Base-by-base conservation (phyloP, 768 basidiomycete genomes). In the Suillus subalutaceus region DNA sequence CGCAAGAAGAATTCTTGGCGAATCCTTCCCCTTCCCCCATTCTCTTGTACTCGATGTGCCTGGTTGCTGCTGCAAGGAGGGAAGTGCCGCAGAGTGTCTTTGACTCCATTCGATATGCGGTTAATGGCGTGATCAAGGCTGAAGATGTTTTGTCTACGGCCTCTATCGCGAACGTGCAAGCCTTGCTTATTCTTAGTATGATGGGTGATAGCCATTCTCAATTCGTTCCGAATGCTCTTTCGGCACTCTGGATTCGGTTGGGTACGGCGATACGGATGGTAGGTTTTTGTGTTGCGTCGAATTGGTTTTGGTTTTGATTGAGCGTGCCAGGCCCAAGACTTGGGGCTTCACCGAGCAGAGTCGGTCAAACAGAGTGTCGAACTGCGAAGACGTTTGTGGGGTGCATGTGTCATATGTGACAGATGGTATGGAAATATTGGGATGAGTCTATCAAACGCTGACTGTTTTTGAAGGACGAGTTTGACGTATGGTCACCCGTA, bases 211-310 rank as follows among this genome's bases (percentile, higher is more conserved):
- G 91, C 56, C 96, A 98, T 79, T 95, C 94, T 30, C 92, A 91
- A 74, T 94, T 89, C 74, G 92, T 94, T 4, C 90, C 94, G 26
- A 90, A 86, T 61, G 93, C 94, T 2, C 79, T 96, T 63, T 95
- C 93, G 37, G 93, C 93, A 9, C 79, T 94, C 44, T 93, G 94
- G 89, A 86, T 94, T 64, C 86, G 96, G 53, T 80, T 94, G 30
- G 94, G 94, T n/a, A 84, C 89, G 35, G 92, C 94, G n/a, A 90
- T 96, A 68, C 85, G 96, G 71, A 95, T 98, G 97, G 91, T 93
- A 66, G 70, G 88, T 79, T n/a, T 66, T 68, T 63, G 66, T 64
- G 35, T 40, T 57, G 26, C n/a, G 37, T 53, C 37, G 26, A 8
- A 58, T 35, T 23, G 30, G 38, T 30, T 62, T 66, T 62, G 64